These are phyloP conservation scores for Hypoxylon sp. DNA, from an alignment of 2,329 filamentous ascomycete genomes.

Conservation along the genomic window DNA sequence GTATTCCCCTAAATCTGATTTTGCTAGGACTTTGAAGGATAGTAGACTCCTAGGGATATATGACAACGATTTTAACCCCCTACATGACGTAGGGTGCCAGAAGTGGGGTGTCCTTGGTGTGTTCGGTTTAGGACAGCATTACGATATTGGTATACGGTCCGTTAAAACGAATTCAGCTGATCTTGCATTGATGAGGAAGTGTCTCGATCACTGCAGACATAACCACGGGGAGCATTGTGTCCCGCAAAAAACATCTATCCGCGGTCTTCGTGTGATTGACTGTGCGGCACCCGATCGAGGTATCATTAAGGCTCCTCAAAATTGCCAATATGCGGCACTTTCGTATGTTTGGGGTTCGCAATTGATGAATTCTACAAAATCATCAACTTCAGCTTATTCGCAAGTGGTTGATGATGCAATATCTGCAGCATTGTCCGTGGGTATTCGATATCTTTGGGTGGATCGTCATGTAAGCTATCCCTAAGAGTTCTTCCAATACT, in stretches of 20 bases:
- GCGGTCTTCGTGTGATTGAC: slow-evolving; percentile 2
- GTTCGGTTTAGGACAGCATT: background rate
- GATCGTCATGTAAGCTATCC: slow-evolving; percentile 1
- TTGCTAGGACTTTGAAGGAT: background rate
- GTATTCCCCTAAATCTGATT: too few species aligned
- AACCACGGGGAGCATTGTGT: background rate
- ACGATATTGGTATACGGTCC: background rate
- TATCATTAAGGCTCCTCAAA: background rate
- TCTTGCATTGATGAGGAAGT: background rate
- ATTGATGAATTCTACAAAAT: background rate
- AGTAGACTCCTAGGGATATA: background rate
- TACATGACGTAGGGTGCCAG: background rate
- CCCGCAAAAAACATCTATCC: background rate
- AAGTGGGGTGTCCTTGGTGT: background rate
- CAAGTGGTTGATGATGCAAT: slow-evolving; percentile 1
- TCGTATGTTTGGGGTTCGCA: slow-evolving; percentile 5
- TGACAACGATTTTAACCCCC: background rate
- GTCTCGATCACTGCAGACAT: background rate
- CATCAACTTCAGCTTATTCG: background rate
- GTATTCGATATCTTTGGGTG: slow-evolving; percentile 8
- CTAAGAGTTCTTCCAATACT: background rate
- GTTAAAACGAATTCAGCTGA: background rate
- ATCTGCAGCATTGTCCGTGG: background rate
- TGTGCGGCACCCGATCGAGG: background rate
- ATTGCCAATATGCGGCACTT: slow-evolving; percentile 5